Evolutionary conservation across 1,139 yeast species (phyloP).

Genomic region (Geotrichum bryndzae): DNA sequence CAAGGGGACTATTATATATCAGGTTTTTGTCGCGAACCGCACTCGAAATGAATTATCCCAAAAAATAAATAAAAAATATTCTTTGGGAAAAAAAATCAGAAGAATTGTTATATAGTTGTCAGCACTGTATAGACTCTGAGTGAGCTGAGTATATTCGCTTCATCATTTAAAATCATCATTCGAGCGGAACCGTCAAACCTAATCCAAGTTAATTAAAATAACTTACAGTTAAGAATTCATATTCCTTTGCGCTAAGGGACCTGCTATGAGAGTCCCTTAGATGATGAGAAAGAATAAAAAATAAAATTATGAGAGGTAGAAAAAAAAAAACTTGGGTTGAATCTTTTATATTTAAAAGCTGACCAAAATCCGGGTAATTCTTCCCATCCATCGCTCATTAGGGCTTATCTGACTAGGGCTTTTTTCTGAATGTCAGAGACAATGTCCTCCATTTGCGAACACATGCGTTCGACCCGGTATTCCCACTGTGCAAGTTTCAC

Average conservation of each 20-base stretch:
- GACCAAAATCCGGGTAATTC: constrained; percentile 8
- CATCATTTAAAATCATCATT: constrained; percentile 16
- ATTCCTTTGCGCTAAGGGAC: not conserved
- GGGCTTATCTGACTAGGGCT: not conserved
- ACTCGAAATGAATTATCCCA: not conserved
- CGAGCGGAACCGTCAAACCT: not conserved
- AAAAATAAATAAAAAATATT: not conserved
- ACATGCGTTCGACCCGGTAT: constrained; percentile 27
- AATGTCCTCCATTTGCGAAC: constrained; percentile 27
- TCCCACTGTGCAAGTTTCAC: constrained; percentile 30
- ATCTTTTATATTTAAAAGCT: not conserved
- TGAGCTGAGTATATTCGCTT: constrained; percentile 23
- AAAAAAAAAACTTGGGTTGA: not conserved
- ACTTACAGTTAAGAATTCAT: not conserved
- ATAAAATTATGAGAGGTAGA: not conserved
- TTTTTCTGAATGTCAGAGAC: constrained; percentile 18
- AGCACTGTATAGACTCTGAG: constrained; percentile 21
- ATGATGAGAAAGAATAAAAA: not conserved
- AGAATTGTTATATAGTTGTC: constrained; percentile 8
- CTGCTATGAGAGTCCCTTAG: not conserved
- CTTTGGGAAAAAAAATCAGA: not conserved
- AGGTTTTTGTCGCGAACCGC: not conserved
- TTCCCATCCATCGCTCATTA: not conserved
- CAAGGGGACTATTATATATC: not conserved
- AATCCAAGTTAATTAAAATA: not conserved